Conservation (phyloP, 2,329 filamentous ascomycete species). For the Trichoderma sp. region DNA sequence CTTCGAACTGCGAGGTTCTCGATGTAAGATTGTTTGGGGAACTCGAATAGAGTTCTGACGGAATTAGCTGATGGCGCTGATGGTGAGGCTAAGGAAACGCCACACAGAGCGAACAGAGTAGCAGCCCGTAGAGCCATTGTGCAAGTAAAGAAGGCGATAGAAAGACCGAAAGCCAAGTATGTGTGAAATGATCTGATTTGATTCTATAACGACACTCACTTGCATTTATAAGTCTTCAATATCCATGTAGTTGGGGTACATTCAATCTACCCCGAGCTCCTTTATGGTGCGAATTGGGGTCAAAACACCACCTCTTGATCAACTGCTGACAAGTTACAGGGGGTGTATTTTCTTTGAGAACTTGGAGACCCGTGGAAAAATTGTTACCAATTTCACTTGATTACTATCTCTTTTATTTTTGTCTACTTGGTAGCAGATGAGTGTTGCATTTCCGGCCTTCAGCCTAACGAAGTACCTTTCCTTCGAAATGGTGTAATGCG, state of each 20-base stretch:
- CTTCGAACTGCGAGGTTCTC: constrained; percentile 38
- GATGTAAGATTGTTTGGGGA: constrained; percentile 14
- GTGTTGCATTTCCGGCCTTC: neutral
- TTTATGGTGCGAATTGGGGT: neutral
- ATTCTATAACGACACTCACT: neutral
- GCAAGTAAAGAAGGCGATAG: neutral
- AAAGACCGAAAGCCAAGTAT: neutral
- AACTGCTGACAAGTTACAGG: neutral
- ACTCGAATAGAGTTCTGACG: constrained; percentile 14
- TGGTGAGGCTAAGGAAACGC: neutral
- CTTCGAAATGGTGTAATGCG: neutral
- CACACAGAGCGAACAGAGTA: neutral
- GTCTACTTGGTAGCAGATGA: neutral
- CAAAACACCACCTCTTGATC: neutral
- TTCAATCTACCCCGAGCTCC: constrained; percentile 2
- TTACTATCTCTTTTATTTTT: neutral
- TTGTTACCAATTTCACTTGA: neutral
- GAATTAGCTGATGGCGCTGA: neutral
- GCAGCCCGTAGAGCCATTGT: neutral
- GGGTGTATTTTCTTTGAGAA: neutral
- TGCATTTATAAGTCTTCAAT: neutral
- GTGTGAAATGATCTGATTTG: no score
- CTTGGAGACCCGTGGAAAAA: neutral
- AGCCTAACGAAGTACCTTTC: neutral
- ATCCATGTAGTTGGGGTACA: neutral